A percentile compares a stretch with the other conserved stretches of the same genome.
These are phyloP conservation scores for Malus sylvestris DNA, from an alignment of 306 rosid genomes.

Conservation along the genomic window DNA sequence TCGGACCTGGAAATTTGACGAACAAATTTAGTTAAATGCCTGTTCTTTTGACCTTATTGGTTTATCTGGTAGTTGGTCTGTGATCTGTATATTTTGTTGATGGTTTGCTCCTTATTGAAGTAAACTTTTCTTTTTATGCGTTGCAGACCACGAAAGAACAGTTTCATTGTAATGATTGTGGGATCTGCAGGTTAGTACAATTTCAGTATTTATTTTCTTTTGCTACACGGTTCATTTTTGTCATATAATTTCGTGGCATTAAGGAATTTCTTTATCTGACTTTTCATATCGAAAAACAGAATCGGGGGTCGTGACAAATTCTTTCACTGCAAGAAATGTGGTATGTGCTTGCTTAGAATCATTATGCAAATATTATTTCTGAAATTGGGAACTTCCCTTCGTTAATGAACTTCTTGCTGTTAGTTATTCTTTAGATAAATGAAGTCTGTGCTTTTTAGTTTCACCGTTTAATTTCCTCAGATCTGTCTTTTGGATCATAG, in stretches of 20 bases:
- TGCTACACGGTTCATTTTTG: neutral
- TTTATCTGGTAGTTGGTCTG: neutral
- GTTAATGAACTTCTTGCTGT: neutral
- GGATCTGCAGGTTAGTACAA: constrained; percentile 78
- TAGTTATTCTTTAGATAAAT: neutral
- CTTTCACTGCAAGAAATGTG: constrained; percentile 91
- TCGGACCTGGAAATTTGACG: neutral
- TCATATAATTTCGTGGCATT: constrained; percentile 12
- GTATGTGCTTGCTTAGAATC: constrained; percentile 38
- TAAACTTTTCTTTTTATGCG: constrained; percentile 7
- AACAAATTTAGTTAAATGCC: neutral
- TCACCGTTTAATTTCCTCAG: neutral
- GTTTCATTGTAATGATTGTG: constrained; percentile 93
- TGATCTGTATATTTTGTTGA: constrained; percentile 6
- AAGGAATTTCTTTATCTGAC: constrained; percentile 20
- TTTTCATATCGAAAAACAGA: constrained; percentile 36
- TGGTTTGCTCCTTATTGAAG: constrained; percentile 4
- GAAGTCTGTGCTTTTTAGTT: neutral
- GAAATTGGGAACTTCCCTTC: neutral
- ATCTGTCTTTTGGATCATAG: neutral
- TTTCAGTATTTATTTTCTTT: neutral
- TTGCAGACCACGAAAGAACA: constrained; percentile 62
- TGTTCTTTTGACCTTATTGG: constrained; percentile 8
- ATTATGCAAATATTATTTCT: neutral
- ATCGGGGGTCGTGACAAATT: constrained; percentile 77